Evolutionary conservation across 768 basidiomycete species (phyloP), one percentile per base, ranked within the genome.

Genomic region (Lyophyllum decastes): DNA sequence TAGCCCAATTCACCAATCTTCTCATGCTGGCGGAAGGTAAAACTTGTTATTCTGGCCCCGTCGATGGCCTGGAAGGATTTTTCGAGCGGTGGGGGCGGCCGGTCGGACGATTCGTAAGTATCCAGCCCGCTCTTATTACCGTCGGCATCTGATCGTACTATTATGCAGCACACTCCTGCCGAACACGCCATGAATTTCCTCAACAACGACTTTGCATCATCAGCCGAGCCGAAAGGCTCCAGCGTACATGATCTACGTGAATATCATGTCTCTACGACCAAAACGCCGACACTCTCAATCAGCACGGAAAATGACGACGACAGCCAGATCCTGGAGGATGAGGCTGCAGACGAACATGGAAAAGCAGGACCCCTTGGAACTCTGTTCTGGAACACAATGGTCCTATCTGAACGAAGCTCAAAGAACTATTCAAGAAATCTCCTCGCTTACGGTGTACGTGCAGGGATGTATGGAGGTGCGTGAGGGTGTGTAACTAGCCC

Each of bases 181-280:
- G 86, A 87, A 61, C 84, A 86, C 54, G 81, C 84, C 0, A 78
- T 88, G 67, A 82, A 82, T 63, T 74, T 85, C 58, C 73, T 87
- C 50, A 82, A 81, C 62, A 73, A 69, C 30, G 82, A 83, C 57
- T 83, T 83, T 53, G 60, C 54, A 0, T 49, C 63, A 5, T 25
- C 64, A 9, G 52, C 50, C 19, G 64, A 64, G 11, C 46, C 64
- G 4, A 67, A 68, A 21, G 44, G n/a, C 19, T 54, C 58, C 9
- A 57, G 60, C 26, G 63, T 61, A 6, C 53, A 66, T 6, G 69
- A 76, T 14, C 73, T 79, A 49, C 68, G 76, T 25, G 55, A 70
- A 12, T 78, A 70, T 52, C 76, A 76, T 52, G 56, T 76, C 16
- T 71, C 73, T 17, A 63, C 57, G 16, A 22, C 53, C 9, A 49